Percentiles rank a stretch among this genome's conserved stretches.
These are phyloP conservation scores for Clarireedia homoeocarpa DNA, from an alignment of 2,329 filamentous ascomycete genomes.

Conservation along the genomic window DNA sequence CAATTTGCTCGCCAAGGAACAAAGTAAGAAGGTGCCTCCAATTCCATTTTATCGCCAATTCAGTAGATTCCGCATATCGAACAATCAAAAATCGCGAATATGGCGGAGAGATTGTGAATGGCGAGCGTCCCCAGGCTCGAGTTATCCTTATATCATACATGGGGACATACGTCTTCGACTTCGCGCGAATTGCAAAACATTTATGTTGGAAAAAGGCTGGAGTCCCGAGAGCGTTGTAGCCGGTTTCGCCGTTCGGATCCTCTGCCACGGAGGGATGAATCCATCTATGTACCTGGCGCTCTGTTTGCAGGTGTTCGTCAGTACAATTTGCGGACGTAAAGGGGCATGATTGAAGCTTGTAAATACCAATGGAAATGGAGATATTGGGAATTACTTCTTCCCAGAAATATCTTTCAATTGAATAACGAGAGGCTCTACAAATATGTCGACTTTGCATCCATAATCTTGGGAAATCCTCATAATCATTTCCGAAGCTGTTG, in stretches of 20 bases:
- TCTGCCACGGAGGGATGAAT: neutral
- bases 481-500: neutral
- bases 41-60: neutral
- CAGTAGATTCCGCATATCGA: neutral
- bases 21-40: neutral
- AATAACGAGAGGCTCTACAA: neutral
- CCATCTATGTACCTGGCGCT: neutral
- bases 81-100: neutral
- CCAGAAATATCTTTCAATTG: neutral
- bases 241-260: neutral
- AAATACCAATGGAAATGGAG: neutral
- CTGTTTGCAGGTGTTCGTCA: neutral
- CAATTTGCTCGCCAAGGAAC: neutral
- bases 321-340: neutral
- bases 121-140: neutral
- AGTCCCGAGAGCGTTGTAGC: neutral
- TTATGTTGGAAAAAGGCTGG: neutral
- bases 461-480: neutral
- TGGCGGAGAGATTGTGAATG: neutral
- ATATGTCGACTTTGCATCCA: neutral
- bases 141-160: neutral
- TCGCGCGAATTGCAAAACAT: neutral
- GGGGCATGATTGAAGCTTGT: neutral
- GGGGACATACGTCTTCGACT: neutral
- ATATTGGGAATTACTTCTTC: neutral